These are phyloP conservation scores for Phytopythium vexans DNA, from an alignment of 352 stramenopile species.

Conservation along the genomic window DNA sequence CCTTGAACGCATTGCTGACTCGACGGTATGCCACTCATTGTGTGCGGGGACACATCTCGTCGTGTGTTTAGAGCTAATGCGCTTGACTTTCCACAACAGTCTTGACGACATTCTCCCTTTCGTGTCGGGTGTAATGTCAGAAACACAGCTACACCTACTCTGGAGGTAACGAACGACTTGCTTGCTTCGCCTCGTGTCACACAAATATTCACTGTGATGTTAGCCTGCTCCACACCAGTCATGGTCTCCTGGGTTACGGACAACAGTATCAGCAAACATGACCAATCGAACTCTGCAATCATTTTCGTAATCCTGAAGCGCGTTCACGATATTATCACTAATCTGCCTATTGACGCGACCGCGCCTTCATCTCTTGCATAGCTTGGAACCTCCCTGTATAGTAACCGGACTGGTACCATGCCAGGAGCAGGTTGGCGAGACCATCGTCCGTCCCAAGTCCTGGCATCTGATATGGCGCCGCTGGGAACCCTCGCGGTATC, in stretches of 20 bases:
- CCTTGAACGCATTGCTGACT: conserved; percentile 46
- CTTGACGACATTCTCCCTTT: conserved; percentile 32
- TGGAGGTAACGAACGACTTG: conserved; percentile 21
- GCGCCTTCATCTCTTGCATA: conserved; percentile 69
- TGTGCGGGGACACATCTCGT: neutral
- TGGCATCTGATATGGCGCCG: conserved; percentile 7
- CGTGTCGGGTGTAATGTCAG: conserved; percentile 29
- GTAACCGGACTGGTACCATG: conserved; percentile 87
- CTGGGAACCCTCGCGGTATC: conserved; percentile 17
- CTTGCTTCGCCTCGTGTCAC: neutral
- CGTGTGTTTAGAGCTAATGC: conserved; percentile 6
- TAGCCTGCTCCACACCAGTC: conserved; percentile 4
- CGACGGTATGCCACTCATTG: conserved; percentile 24
- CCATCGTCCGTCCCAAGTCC: conserved; percentile 37
- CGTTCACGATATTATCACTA: no score
- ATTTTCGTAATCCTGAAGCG: neutral
- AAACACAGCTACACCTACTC: conserved; percentile 41
- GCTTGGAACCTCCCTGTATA: conserved; percentile 77
- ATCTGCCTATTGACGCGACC: conserved; percentile 13
- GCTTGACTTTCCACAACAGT: conserved; percentile 10
- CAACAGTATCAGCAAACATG: neutral
- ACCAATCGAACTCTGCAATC: neutral
- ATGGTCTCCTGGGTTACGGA: neutral
- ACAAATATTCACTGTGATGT: neutral
- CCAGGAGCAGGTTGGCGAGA: conserved; percentile 65